A percentile compares a stretch with the other conserved stretches of the same genome.
Evolutionary conservation across 2,329 filamentous ascomycete genomes (phyloP).

Genomic region (Fusarium phyllophilum): DNA sequence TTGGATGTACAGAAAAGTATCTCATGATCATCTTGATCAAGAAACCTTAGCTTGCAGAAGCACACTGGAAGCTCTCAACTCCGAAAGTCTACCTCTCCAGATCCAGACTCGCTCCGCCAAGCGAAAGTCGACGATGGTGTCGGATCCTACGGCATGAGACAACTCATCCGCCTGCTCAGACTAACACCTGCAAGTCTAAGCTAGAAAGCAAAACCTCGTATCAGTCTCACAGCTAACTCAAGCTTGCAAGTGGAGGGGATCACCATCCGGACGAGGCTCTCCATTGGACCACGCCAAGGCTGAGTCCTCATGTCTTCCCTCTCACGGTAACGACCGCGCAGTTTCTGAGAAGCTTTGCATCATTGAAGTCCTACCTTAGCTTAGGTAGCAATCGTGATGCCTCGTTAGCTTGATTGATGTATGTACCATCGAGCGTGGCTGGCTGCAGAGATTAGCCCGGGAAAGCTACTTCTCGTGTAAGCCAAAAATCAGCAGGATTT

Average conservation of each 20-base stretch:
- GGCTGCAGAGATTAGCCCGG: background rate
- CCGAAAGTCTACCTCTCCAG: background rate
- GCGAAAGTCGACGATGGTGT: background rate
- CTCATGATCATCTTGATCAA: background rate
- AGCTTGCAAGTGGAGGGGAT: background rate
- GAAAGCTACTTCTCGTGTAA: background rate
- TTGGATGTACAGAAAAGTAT: background rate
- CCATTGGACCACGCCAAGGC: conserved; percentile 24
- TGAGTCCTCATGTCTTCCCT: background rate
- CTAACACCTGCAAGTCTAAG: conserved; percentile 6
- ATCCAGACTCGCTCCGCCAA: background rate
- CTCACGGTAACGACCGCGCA: conserved; percentile 4
- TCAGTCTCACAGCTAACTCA: conserved; percentile 3
- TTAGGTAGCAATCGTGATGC: background rate
- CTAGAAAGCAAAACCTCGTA: conserved; percentile 3
- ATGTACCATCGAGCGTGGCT: background rate
- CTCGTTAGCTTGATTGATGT: too few relatives aligned
- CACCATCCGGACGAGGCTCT: background rate
- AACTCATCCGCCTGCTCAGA: background rate
- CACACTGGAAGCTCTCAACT: background rate
- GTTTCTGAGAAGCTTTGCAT: conserved; percentile 3
- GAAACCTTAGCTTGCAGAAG: background rate
- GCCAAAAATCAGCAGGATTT: background rate
- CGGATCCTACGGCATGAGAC: conserved; percentile 6
- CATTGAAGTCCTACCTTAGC: conserved; percentile 5